phyloP scores from a whole-genome alignment of 2,329 filamentous ascomycete genomes.

The Colletotrichum limetticola region DNA sequence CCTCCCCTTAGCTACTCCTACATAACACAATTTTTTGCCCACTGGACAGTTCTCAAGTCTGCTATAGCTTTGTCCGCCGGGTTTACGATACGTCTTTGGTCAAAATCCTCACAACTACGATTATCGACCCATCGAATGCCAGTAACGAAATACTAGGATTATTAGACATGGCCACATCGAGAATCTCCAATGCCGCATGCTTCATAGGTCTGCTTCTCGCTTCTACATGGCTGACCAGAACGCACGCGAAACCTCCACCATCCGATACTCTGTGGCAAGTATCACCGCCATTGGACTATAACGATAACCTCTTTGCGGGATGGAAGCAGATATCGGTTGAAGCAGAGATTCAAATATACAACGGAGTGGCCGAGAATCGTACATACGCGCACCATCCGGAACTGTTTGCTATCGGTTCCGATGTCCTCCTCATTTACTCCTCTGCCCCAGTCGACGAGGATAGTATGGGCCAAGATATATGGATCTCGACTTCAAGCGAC shows the following conservation, averaged over 20 bases:
- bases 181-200: too few species aligned
- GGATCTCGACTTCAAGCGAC: constrained; percentile 38
- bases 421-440: constrained; percentile 38
- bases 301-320: constrained; percentile 39
- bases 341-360: constrained; percentile 38
- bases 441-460: constrained; percentile 41
- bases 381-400: constrained; percentile 42
- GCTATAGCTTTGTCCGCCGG: too few species aligned
- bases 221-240: neutral
- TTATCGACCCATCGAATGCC: neutral
- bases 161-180: neutral
- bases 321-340: constrained; percentile 38
- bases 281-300: constrained; percentile 38
- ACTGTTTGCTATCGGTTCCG: constrained; percentile 35
- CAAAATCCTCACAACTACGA: too few species aligned
- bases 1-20: neutral
- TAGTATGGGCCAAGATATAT: constrained; percentile 41
- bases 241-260: constrained; percentile 12
- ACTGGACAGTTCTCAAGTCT: too few species aligned
- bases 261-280: constrained; percentile 37
- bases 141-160: neutral
- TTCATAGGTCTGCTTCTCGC: neutral
- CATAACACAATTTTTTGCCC: neutral
- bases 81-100: too few species aligned
- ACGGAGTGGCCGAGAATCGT: constrained; percentile 36